Percentiles rank a stretch among this genome's conserved stretches.
phyloP scores from a whole-genome alignment of 1,284 basidiomycete genomes.

The Ganoderma resinaceum region DNA sequence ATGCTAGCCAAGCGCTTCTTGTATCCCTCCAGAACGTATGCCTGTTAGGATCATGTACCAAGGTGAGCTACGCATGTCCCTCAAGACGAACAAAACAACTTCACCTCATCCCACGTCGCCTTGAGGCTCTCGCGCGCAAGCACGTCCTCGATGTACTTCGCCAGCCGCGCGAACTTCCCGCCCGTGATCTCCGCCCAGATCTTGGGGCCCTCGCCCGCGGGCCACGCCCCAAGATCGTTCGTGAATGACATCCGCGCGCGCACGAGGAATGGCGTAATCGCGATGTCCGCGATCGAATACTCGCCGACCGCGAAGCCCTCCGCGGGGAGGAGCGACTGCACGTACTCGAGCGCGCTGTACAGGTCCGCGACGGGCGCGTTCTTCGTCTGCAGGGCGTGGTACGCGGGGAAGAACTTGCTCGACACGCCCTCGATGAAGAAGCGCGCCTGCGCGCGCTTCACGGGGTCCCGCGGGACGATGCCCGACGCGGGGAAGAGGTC shows the following conservation, averaged over 20 bases:
- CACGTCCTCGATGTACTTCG: conserved; percentile 39
- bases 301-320: conserved; percentile 43
- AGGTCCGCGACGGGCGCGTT: conserved; percentile 48
- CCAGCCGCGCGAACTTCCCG: conserved; percentile 40
- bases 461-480: conserved; percentile 61
- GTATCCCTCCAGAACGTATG: background rate
- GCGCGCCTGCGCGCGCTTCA: conserved; percentile 60
- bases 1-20: background rate
- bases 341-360: conserved; percentile 39
- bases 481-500: conserved; percentile 55
- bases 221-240: conserved; percentile 42
- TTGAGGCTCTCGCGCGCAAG: conserved; percentile 37
- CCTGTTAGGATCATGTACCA: background rate
- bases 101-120: conserved; percentile 10
- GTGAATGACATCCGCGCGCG: conserved; percentile 35
- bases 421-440: conserved; percentile 64
- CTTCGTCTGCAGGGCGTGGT: conserved; percentile 38
- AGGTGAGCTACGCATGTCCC: background rate
- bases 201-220: conserved; percentile 38
- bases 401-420: conserved; percentile 50
- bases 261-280: conserved; percentile 48
- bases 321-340: conserved; percentile 44
- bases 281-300: conserved; percentile 61
- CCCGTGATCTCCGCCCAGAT: conserved; percentile 35
- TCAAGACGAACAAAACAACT: background rate